Evolutionary conservation across 2,329 filamentous ascomycete genomes (phyloP), one percentile per base, ranked within the genome.

Genomic region (Penicillium sp.): DNA sequence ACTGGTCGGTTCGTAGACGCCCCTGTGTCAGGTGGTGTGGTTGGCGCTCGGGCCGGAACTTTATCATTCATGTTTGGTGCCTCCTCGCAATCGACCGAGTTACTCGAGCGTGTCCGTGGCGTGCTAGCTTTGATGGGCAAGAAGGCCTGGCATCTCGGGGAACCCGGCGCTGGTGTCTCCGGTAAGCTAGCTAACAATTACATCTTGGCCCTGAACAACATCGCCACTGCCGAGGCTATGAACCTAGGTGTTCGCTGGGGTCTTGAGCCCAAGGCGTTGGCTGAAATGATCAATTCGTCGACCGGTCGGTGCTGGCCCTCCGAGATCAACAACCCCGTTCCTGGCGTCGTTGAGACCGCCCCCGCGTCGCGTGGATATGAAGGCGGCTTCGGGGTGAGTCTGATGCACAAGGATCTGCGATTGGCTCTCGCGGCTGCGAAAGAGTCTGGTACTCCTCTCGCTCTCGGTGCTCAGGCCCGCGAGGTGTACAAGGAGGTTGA

Each of bases 101-200:
- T 90, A 0, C 79, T 94, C 1, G 75, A 85, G 1, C 82, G 84
- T 10, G 81, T 90, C 9, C 87, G 87, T 54, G 81, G 86, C 0
- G 81, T 92, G 1, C 81, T 99, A 5, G 79, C 87, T 21, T 80
- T 86, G 57, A 97, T 99, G 92, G 94, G 94, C 50, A 87, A 87
- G 69, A 88, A 88, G 56, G 88, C 96, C 4, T 81, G 96, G 57
- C 92, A 96, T 71, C 89, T 96, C 66, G 94, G 94, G 4, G 81
- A 81, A 0, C 92, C 95, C 62, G 92, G 92, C 10, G 85, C 90
- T 2, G 94, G 94, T 0, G 82, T 99, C 1, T 90, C 91, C 10
- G 94, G 90, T 38, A 99, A 99, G 77, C 82, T 99, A 31, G 92
- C 93, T 49, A 99, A 99, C 78, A 99, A 99, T 75, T 99, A 99